Evolutionary conservation across 306 rosid species (phyloP).

Genomic region (Prunus davidiana): DNA sequence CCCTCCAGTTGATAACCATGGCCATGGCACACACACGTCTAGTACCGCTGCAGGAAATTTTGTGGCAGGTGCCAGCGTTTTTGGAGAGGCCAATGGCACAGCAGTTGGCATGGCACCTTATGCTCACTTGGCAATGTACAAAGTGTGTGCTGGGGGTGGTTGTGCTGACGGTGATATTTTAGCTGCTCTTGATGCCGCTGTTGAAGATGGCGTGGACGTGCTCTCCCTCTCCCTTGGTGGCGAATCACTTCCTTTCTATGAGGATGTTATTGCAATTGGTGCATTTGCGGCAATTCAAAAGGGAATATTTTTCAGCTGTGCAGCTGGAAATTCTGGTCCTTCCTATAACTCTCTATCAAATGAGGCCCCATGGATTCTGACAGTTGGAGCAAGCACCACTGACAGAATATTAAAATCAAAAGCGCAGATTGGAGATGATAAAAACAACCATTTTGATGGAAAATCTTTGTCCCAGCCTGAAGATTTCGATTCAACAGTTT

Average conservation of each 20-base stretch:
- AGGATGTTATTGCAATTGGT: conserved; percentile 48
- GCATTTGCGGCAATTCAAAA: conserved; percentile 57
- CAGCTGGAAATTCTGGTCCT: conserved; percentile 68
- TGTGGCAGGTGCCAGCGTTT: conserved; percentile 39
- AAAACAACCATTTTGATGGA: not conserved
- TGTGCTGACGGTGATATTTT: conserved; percentile 31
- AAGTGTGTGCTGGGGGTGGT: conserved; percentile 13
- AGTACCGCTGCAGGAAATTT: conserved; percentile 59
- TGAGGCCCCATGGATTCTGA: conserved; percentile 63
- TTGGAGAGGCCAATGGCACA: conserved; percentile 67
- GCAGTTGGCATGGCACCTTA: conserved; percentile 71
- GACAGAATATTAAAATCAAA: conserved; percentile 38
- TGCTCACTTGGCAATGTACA: conserved; percentile 63
- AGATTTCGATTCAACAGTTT: no score
- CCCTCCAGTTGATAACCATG: conserved; percentile 44
- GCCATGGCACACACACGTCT: conserved; percentile 61
- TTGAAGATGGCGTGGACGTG: conserved; percentile 56
- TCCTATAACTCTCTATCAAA: conserved; percentile 33
- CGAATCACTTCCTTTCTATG: conserved; percentile 36
- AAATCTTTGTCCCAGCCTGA: no score
- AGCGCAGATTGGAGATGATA: not conserved
- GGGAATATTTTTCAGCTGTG: conserved; percentile 62
- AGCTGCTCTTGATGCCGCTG: conserved; percentile 31
- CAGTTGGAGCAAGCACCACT: conserved; percentile 35
- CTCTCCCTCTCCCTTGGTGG: conserved; percentile 54